Percentiles rank a stretch among this genome's conserved stretches.
Evolutionary conservation across 2,329 filamentous ascomycete genomes (phyloP).

Genomic region (Ophiocordyceps australis): DNA sequence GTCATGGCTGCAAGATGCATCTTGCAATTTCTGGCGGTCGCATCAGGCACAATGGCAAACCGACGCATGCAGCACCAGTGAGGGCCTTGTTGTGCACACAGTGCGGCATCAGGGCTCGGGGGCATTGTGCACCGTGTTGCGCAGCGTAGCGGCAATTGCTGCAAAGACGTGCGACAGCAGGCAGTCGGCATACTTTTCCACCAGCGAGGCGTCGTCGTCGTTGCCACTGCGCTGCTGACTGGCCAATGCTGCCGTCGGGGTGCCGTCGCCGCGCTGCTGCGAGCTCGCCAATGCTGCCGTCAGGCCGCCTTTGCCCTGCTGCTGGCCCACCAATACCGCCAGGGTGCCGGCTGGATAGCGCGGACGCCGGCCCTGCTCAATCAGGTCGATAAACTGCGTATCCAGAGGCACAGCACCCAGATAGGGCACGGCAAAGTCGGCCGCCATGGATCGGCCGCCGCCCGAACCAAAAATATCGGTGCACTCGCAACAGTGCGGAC

Average conservation of each 20-base stretch:
- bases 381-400: constrained; percentile 71
- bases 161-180: constrained; percentile 53
- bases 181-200: constrained; percentile 56
- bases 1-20: too few species aligned
- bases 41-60: too few species aligned
- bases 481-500: constrained; percentile 63
- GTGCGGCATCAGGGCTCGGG: too few species aligned
- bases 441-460: constrained; percentile 75
- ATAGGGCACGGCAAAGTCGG: constrained; percentile 70
- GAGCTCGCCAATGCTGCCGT: background rate
- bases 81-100: too few species aligned
- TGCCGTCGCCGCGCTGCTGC: constrained; percentile 27
- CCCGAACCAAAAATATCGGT: constrained; percentile 88
- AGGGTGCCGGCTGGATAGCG: constrained; percentile 51
- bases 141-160: constrained; percentile 30
- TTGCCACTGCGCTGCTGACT: background rate
- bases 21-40: too few species aligned
- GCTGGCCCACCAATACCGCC: constrained; percentile 5
- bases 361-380: constrained; percentile 55
- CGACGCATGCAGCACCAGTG: too few species aligned
- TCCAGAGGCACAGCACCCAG: constrained; percentile 82
- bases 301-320: constrained; percentile 8
- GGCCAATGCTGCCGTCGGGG: constrained; percentile 1
- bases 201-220: constrained; percentile 18
- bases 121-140: too few species aligned